Evolutionary conservation across 2,329 filamentous ascomycete genomes (phyloP).

Genomic region (Juglanconis oblonga): DNA sequence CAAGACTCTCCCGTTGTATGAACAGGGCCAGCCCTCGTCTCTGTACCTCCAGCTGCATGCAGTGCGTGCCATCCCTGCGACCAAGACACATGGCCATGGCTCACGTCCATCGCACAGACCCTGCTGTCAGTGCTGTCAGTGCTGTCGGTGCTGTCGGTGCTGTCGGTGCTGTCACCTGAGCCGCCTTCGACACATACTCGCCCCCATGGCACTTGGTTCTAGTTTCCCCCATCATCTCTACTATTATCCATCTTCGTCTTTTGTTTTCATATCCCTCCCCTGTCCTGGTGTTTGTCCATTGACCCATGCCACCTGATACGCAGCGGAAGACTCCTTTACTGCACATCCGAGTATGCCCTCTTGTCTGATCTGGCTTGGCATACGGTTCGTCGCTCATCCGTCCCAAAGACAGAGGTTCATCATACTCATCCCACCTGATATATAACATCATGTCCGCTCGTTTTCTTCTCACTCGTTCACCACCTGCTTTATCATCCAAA

Average conservation of each 20-base stretch:
- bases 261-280: slow-evolving; percentile 9
- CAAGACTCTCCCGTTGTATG: neutral
- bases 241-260: slow-evolving; percentile 1
- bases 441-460: slow-evolving; percentile 36
- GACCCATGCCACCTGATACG: slow-evolving; percentile 37
- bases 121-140: too few relatives aligned
- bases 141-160: too few relatives aligned
- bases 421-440: slow-evolving; percentile 21
- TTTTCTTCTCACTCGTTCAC: slow-evolving; percentile 25
- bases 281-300: slow-evolving; percentile 27
- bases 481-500: slow-evolving; percentile 31
- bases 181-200: neutral
- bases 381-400: slow-evolving; percentile 20
- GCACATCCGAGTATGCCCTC: slow-evolving; percentile 33
- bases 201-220: neutral
- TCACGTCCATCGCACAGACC: too few relatives aligned
- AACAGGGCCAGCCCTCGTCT: neutral
- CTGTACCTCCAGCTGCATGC: neutral
- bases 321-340: slow-evolving; percentile 36
- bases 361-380: slow-evolving; percentile 31
- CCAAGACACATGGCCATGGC: neutral
- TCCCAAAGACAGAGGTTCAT: slow-evolving; percentile 11
- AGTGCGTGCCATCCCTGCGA: neutral
- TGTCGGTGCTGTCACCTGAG: too few relatives aligned
- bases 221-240: neutral